Evolutionary conservation across 2,329 filamentous ascomycete genomes (phyloP).

Genomic region (Ophiostoma sp.): DNA sequence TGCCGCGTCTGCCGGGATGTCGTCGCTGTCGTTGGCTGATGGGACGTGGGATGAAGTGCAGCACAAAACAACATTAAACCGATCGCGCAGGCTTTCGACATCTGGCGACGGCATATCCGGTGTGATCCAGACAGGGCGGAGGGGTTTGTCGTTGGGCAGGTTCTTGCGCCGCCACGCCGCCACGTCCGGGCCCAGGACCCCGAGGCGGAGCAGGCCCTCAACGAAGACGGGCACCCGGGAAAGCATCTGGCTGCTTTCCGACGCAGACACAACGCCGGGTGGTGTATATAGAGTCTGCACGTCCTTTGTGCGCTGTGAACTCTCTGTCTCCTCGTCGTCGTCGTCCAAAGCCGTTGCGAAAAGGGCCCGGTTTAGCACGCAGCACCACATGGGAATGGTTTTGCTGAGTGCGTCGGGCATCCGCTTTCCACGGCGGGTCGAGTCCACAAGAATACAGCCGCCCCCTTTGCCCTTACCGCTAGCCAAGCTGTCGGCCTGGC

Average conservation of each 20-base stretch:
- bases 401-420: slow-evolving; percentile 95
- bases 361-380: slow-evolving; percentile 72
- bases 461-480: neutral
- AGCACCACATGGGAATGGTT: slow-evolving; percentile 90
- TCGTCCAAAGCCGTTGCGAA: slow-evolving; percentile 52
- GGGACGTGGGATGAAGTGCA: slow-evolving; percentile 75
- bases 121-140: slow-evolving; percentile 72
- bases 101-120: slow-evolving; percentile 35
- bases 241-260: slow-evolving; percentile 75
- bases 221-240: slow-evolving; percentile 53
- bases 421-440: slow-evolving; percentile 73
- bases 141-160: slow-evolving; percentile 59
- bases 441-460: slow-evolving; percentile 82
- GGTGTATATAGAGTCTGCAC: slow-evolving; percentile 61
- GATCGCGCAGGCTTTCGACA: slow-evolving; percentile 33
- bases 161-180: slow-evolving; percentile 39
- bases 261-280: slow-evolving; percentile 63
- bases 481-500: slow-evolving; percentile 46
- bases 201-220: slow-evolving; percentile 49
- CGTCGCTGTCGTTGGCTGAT: slow-evolving; percentile 56
- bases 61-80: slow-evolving; percentile 70
- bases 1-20: slow-evolving; percentile 29
- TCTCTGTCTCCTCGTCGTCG: neutral
- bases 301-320: neutral
- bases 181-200: slow-evolving; percentile 48